Evolutionary conservation across 345 rosid species (phyloP).

Genomic region (Citrus reticulata): DNA sequence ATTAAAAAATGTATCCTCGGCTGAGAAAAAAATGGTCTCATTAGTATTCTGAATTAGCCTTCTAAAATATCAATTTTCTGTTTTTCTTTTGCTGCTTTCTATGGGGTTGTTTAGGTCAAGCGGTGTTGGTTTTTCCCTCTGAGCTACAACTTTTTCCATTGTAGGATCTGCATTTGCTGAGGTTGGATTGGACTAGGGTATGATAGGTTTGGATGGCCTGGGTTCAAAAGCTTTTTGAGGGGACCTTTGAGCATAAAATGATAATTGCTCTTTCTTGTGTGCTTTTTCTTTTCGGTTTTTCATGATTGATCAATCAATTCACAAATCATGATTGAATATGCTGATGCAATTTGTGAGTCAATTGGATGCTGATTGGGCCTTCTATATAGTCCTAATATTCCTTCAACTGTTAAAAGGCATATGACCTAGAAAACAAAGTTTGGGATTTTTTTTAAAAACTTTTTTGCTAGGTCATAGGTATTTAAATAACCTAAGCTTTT

Average conservation of each 20-base stretch:
- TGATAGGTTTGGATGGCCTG: not conserved
- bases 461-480: not conserved
- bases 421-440: not conserved
- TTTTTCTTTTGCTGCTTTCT: not conserved
- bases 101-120: not conserved
- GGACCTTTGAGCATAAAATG: not conserved
- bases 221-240: not conserved
- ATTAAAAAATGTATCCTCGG: too few species aligned
- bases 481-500: not conserved
- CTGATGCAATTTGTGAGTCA: not conserved
- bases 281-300: not conserved
- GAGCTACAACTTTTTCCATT: not conserved
- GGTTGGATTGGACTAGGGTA: not conserved
- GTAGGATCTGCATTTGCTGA: not conserved
- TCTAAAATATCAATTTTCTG: not conserved
- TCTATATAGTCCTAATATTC: not conserved
- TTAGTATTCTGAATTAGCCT: not conserved
- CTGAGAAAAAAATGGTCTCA: not conserved
- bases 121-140: too few species aligned
- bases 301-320: not conserved
- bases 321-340: not conserved
- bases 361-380: not conserved
- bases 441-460: not conserved
- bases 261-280: not conserved
- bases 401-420: not conserved